Base-by-base conservation (phyloP, 208 protist species). In the Trypanosomatidae sp. region DNA sequence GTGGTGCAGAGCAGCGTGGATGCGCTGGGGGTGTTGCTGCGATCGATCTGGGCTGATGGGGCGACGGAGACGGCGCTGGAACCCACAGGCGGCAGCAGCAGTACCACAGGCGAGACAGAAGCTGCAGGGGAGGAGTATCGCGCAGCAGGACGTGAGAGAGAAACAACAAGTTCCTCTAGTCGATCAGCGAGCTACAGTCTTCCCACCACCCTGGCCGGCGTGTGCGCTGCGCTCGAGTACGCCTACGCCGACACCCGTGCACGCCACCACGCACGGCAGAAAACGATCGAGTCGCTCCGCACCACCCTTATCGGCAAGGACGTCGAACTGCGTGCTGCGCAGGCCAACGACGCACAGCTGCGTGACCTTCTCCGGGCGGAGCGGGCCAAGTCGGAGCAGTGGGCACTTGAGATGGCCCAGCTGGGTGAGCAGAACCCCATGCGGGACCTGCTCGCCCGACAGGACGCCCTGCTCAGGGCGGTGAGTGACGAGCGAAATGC, bases 401-500 rank as follows among this genome's bases (percentile, higher is more conserved):
- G 81, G 72, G 71, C 43, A 41, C 53, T 25, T 28, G 80, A 90
- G n/a, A 59, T 86, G 56, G 74, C 79, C 28, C 66, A 71, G 25
- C 68, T 91, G 3, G 76, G 75, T 55, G 79, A 86, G 9, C 71
- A 77, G 25, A 85, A 82, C 22, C 83, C 85, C 9, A 82, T 93
- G 73, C 84, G 83, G 22, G 82, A 64, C 17, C 73, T 93, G 13
- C 78, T 91, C 28, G 79, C 85, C 6, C 83, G 81, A 10, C 87
- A 91, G 43, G 80, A 94, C 15, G 69, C 75, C 0, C 77, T 91
- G 6, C 44, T 94, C 33, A 64, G 74, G 10, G 82, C 74, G 0
- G 85, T 91, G 30, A 85, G 82, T 19, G 75, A 78, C 19, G 87
- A 94, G 69, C 82, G 89, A 17, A 80, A 87, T 53, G 81, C 66